These are phyloP conservation scores for Venustampulla echinocandica DNA, from an alignment of 495 filamentous ascomycete genomes.

Conservation along the genomic window DNA sequence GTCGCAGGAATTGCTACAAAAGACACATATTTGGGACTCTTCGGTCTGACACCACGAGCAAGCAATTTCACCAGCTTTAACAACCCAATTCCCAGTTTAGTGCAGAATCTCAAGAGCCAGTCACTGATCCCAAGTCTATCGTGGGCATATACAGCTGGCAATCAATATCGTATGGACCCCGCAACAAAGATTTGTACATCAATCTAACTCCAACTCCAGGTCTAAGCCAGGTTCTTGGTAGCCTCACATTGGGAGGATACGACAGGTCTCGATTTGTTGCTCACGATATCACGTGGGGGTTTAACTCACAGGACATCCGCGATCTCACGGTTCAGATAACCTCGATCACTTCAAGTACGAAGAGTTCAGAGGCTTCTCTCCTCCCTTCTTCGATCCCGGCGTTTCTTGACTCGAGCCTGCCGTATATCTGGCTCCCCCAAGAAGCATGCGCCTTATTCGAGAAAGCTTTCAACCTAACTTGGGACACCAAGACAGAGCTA, in stretches of 20 bases:
- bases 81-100: constrained; percentile 35
- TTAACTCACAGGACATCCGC: constrained; percentile 5
- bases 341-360: constrained; percentile 1
- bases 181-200: background rate
- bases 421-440: constrained; percentile 46
- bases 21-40: constrained; percentile 28
- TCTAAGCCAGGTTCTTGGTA: constrained; percentile 37
- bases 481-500: constrained; percentile 35
- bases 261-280: constrained; percentile 41
- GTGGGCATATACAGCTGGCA: constrained; percentile 51
- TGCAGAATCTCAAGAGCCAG: constrained; percentile 38
- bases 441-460: constrained; percentile 47
- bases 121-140: constrained; percentile 41
- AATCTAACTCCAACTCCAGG: constrained; percentile 14
- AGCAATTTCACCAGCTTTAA: constrained; percentile 35
- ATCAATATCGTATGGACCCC: constrained; percentile 30
- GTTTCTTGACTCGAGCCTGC: constrained; percentile 45
- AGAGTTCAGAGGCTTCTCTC: constrained; percentile 13
- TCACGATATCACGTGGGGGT: constrained; percentile 35
- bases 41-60: constrained; percentile 44
- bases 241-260: constrained; percentile 49
- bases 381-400: constrained; percentile 28
- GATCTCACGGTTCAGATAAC: constrained; percentile 11
- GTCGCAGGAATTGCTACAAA: constrained; percentile 36
- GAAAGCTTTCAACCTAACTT: constrained; percentile 39